Conservation (phyloP, 2,329 filamentous ascomycete species). For the Penicillium hesseltinei region DNA sequence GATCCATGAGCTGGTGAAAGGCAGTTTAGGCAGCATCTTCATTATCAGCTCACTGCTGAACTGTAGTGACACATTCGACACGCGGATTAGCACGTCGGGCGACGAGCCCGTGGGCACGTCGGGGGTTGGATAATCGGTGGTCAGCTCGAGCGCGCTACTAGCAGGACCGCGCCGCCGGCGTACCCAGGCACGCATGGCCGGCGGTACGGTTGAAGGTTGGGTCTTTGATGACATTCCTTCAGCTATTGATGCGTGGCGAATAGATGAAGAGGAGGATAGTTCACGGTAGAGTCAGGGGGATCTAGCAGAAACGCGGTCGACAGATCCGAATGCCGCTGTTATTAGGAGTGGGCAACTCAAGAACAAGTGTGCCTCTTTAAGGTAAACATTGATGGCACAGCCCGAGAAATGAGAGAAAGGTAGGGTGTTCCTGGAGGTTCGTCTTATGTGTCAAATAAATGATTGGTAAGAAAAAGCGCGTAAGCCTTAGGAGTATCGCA, state of each 20-base stretch:
- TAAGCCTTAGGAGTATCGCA: too few species aligned
- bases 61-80: slow-evolving; percentile 19
- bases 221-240: neutral
- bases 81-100: slow-evolving; percentile 18
- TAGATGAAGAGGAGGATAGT: neutral
- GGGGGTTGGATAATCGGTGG: slow-evolving; percentile 9
- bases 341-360: too few species aligned
- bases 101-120: slow-evolving; percentile 10
- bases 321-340: too few species aligned
- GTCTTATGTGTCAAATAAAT: too few species aligned
- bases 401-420: too few species aligned
- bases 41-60: slow-evolving; percentile 10
- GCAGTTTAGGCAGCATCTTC: slow-evolving; percentile 10
- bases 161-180: slow-evolving; percentile 7
- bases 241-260: neutral
- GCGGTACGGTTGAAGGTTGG: neutral
- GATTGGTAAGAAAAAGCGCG: too few species aligned
- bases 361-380: too few species aligned
- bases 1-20: slow-evolving; percentile 13
- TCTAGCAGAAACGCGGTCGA: neutral
- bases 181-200: slow-evolving; percentile 15
- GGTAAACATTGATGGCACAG: too few species aligned
- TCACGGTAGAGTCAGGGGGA: neutral
- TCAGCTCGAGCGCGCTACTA: slow-evolving; percentile 1
- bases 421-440: too few species aligned